Percentiles rank a stretch among this genome's conserved stretches.
phyloP scores from a whole-genome alignment of 345 rosid genomes.

The Brassica carinata region DNA sequence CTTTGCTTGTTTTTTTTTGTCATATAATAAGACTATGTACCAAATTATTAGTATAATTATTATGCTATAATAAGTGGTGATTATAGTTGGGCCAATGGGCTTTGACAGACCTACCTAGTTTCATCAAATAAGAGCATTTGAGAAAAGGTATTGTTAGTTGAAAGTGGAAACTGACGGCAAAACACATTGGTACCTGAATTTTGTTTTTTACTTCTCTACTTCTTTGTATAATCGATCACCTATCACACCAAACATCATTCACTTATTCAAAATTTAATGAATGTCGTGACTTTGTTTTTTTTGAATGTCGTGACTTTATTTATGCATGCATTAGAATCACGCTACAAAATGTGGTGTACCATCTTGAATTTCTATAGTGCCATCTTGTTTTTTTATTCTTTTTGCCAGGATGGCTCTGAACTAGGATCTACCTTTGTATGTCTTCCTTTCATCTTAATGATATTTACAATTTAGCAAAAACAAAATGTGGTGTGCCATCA shows the following conservation, averaged over 20 bases:
- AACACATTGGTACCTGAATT: constrained; percentile 5
- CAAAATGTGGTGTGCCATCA: background rate
- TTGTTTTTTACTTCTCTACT: background rate
- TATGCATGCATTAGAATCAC: background rate
- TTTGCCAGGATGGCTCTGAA: too few species aligned
- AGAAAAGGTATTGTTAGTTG: background rate
- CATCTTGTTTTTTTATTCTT: too few species aligned
- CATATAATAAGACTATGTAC: too few species aligned
- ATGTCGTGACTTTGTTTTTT: background rate
- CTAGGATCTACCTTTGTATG: too few species aligned
- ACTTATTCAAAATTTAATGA: background rate
- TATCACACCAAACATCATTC: background rate
- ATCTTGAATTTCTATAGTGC: too few species aligned
- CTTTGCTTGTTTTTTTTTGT: too few species aligned
- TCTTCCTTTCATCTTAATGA: too few species aligned
- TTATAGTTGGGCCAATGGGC: background rate
- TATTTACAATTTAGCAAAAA: background rate
- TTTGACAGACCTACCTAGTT: background rate
- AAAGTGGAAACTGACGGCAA: constrained; percentile 10
- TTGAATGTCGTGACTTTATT: background rate
- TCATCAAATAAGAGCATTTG: background rate
- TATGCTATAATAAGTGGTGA: too few species aligned
- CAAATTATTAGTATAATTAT: too few species aligned
- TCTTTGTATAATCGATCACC: background rate
- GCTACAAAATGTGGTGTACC: background rate